These are phyloP conservation scores for Trichomonas vaginalis DNA, from an alignment of 208 protist species.

Conservation along the genomic window DNA sequence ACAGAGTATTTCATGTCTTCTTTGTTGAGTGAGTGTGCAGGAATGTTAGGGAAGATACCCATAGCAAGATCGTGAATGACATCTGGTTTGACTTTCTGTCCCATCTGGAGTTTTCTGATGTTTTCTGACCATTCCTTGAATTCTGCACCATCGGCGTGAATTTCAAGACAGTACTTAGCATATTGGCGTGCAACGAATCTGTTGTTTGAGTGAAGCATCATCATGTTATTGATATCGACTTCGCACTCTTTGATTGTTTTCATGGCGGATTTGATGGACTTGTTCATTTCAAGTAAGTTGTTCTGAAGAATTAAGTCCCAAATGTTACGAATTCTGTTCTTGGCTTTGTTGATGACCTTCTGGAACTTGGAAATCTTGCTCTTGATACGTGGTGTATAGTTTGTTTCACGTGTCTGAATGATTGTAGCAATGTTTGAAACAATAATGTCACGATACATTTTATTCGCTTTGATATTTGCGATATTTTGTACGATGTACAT, in stretches of 20 bases:
- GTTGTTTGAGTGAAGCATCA: neutral
- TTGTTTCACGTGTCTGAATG: neutral
- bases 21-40: neutral
- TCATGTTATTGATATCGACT: neutral
- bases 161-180: neutral
- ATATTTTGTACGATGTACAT: neutral
- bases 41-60: neutral
- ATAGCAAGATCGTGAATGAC: neutral
- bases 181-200: too few relatives aligned
- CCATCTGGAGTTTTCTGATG: neutral
- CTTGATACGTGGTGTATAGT: neutral
- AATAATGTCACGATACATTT: neutral
- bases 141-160: neutral
- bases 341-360: neutral
- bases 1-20: neutral
- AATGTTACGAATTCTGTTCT: neutral
- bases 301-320: neutral
- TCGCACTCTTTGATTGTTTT: neutral
- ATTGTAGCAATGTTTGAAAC: neutral
- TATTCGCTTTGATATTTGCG: too few relatives aligned
- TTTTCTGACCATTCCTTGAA: neutral
- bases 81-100: neutral
- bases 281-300: neutral
- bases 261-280: neutral
- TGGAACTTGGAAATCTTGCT: neutral